Conservation (phyloP, 768 basidiomycete genomes). For the Hypholoma fasciculare region DNA sequence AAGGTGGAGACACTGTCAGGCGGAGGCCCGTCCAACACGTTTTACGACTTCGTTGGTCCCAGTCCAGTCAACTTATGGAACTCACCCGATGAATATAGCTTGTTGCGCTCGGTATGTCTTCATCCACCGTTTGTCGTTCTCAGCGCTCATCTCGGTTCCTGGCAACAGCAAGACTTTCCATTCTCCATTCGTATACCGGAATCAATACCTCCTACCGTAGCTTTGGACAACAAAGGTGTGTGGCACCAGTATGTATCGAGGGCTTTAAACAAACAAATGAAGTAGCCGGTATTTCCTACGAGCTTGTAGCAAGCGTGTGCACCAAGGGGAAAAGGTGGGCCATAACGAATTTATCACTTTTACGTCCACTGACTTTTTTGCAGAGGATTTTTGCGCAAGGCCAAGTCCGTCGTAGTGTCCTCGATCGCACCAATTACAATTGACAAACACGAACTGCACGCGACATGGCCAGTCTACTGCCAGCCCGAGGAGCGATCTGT, state of each 20-base stretch:
- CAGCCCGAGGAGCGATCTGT: constrained; percentile 73
- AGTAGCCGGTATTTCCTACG: constrained; percentile 83
- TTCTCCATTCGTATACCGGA: constrained; percentile 93
- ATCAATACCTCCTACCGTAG: constrained; percentile 84
- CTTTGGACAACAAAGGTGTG: constrained; percentile 74
- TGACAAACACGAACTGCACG: constrained; percentile 92
- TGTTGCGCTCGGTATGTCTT: constrained; percentile 62
- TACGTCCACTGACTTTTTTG: constrained; percentile 4
- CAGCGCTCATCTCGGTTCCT: constrained; percentile 2
- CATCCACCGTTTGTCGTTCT: not conserved
- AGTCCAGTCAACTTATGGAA: constrained; percentile 86
- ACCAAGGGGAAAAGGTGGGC: constrained; percentile 79
- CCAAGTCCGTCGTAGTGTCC: constrained; percentile 69
- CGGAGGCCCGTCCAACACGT: constrained; percentile 67
- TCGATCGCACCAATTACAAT: constrained; percentile 74
- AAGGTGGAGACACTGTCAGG: constrained; percentile 86
- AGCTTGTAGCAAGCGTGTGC: constrained; percentile 85
- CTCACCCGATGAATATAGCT: constrained; percentile 70
- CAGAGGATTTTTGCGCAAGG: constrained; percentile 82
- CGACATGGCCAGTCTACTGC: constrained; percentile 89
- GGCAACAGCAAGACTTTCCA: constrained; percentile 75
- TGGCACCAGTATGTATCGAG: not conserved
- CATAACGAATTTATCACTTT: not conserved
- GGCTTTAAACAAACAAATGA: not conserved
- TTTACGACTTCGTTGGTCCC: constrained; percentile 78